Conservation (phyloP, 2,329 filamentous ascomycete genomes). For the Penicillium sp. region DNA sequence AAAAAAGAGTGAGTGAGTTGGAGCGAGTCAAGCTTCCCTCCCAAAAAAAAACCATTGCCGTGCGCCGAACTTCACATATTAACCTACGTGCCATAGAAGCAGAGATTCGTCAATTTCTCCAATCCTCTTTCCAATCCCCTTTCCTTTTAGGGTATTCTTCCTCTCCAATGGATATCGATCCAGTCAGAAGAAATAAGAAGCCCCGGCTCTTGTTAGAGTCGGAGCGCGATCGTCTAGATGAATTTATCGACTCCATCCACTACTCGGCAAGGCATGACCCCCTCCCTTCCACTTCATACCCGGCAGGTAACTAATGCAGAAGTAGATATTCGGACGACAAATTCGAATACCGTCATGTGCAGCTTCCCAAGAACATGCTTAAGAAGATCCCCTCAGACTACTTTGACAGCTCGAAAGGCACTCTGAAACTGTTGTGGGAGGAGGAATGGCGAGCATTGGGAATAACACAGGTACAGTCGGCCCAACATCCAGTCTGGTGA, state of each 20-base stretch:
- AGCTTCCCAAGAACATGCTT: constrained; percentile 96
- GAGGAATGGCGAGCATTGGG: constrained; percentile 97
- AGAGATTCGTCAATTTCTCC: neutral
- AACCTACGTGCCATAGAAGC: neutral
- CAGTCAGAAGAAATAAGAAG: constrained; percentile 79
- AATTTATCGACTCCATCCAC: constrained; percentile 91
- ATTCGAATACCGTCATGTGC: constrained; percentile 96
- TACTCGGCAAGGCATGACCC: constrained; percentile 74
- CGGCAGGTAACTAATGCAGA: constrained; percentile 15
- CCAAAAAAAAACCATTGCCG: neutral
- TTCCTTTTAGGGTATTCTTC: neutral
- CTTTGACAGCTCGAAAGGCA: constrained; percentile 84
- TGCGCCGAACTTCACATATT: neutral
- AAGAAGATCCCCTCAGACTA: constrained; percentile 95
- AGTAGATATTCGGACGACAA: constrained; percentile 85
- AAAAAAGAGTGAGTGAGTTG: neutral
- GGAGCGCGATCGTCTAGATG: constrained; percentile 81
- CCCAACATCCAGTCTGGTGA: neutral
- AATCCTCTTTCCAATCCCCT: neutral
- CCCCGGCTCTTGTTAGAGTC: constrained; percentile 76
- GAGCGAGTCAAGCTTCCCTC: neutral
- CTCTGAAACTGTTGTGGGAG: constrained; percentile 94
- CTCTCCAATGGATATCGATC: constrained; percentile 62
- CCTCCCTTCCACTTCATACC: neutral
- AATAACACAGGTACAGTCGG: constrained; percentile 79